Conservation (phyloP, 2,329 filamentous ascomycete genomes). For the Penicillium sp. region DNA sequence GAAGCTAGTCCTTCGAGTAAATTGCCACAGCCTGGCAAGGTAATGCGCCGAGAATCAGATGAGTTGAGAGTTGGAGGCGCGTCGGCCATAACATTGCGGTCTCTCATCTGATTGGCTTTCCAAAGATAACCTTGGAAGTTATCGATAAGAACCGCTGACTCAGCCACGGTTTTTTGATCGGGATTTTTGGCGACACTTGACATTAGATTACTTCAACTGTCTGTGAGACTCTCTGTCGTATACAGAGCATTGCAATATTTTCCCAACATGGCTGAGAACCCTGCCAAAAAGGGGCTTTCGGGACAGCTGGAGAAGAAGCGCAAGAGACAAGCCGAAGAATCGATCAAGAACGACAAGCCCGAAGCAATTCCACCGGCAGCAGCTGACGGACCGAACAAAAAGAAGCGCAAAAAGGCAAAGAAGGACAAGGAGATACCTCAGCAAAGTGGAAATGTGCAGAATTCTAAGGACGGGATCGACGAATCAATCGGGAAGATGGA, state of each 20-base stretch:
- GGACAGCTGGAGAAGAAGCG: conserved; percentile 41
- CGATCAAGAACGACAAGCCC: conserved; percentile 27
- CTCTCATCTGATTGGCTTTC: conserved; percentile 17
- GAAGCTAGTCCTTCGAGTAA: no score
- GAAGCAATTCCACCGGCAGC: conserved; percentile 18
- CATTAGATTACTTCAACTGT: conserved; percentile 1
- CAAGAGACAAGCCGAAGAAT: conserved; percentile 38
- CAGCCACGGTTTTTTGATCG: conserved; percentile 17
- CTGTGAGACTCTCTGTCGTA: background rate
- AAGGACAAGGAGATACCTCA: conserved; percentile 27
- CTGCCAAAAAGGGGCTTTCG: conserved; percentile 28
- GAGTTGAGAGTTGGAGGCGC: conserved; percentile 13
- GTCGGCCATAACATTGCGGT: conserved; percentile 17
- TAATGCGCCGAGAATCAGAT: no score
- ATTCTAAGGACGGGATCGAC: conserved; percentile 73
- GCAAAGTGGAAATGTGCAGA: conserved; percentile 37
- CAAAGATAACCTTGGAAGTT: conserved; percentile 11
- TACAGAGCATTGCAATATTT: background rate
- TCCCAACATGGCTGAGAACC: conserved; percentile 21
- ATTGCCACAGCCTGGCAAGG: no score
- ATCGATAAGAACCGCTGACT: conserved; percentile 37
- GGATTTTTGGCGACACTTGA: conserved; percentile 16
- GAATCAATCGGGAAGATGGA: conserved; percentile 79
- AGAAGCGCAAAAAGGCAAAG: conserved; percentile 29
- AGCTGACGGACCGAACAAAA: conserved; percentile 33